Evolutionary conservation across 2,329 filamentous ascomycete species (phyloP).

Genomic region (Aspergillus neotritici): DNA sequence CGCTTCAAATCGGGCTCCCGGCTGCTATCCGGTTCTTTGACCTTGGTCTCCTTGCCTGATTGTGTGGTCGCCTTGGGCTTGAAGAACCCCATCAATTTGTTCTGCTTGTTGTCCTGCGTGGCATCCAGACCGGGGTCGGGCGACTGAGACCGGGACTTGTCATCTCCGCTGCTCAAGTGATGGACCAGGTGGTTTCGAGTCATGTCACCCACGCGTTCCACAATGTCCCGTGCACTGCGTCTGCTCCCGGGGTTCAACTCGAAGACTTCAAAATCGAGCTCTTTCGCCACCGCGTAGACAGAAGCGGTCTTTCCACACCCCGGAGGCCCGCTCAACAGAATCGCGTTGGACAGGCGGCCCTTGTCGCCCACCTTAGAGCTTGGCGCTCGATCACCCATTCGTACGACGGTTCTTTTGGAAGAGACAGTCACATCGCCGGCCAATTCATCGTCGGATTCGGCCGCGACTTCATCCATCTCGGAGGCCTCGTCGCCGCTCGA

Average conservation of each 20-base stretch:
- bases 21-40: constrained; percentile 17
- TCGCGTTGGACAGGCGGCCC: constrained; percentile 60
- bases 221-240: constrained; percentile 79
- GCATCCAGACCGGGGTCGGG: constrained; percentile 46
- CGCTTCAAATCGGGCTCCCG: constrained; percentile 30
- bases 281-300: constrained; percentile 84
- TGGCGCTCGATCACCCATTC: constrained; percentile 32
- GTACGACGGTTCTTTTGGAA: constrained; percentile 37
- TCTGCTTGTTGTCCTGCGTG: constrained; percentile 64
- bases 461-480: constrained; percentile 60
- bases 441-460: constrained; percentile 52
- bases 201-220: constrained; percentile 95
- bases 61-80: constrained; percentile 45
- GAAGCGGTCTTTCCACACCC: constrained; percentile 92
- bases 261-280: constrained; percentile 88
- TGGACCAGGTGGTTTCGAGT: constrained; percentile 88
- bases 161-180: constrained; percentile 33
- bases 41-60: constrained; percentile 10
- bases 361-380: constrained; percentile 39
- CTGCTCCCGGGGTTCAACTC: constrained; percentile 84
- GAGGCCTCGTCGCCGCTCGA: constrained; percentile 69
- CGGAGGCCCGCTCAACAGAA: constrained; percentile 83
- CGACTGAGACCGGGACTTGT: constrained; percentile 9
- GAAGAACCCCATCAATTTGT: constrained; percentile 78
- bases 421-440: constrained; percentile 36